Percentiles rank a stretch among this genome's conserved stretches.
Evolutionary conservation across 768 basidiomycete genomes (phyloP).

Genomic region (Candolleomyces eurysporus): DNA sequence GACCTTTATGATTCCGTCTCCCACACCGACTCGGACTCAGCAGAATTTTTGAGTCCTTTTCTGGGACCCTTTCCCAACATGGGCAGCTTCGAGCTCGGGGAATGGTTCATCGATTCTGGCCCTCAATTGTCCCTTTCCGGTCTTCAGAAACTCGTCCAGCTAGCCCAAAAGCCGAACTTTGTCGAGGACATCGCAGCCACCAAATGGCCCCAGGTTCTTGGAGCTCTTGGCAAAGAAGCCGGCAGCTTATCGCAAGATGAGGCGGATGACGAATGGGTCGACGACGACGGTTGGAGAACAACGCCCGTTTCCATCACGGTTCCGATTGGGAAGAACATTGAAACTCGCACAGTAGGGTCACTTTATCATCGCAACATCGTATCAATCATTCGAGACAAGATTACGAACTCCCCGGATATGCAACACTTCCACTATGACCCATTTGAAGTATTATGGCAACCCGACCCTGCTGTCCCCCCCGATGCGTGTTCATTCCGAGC

Average conservation of each 20-base stretch:
- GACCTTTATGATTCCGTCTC: neutral
- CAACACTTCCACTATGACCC: slow-evolving; percentile 2
- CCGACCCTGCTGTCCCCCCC: neutral
- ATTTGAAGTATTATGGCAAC: slow-evolving; percentile 6
- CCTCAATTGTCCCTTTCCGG: neutral
- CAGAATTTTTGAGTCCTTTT: neutral
- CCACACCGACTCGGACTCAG: neutral
- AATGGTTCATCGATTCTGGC: neutral
- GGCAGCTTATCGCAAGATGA: neutral
- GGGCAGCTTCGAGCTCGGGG: neutral
- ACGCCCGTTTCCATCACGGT: neutral
- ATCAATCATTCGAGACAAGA: neutral
- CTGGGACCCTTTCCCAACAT: neutral
- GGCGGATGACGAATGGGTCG: neutral
- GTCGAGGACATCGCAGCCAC: neutral
- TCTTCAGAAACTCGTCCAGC: neutral
- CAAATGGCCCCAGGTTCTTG: neutral
- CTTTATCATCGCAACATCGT: slow-evolving; percentile 4
- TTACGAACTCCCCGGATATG: neutral
- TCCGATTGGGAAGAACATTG: neutral
- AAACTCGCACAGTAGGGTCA: neutral
- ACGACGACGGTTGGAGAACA: slow-evolving; percentile 4
- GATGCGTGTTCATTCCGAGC: neutral
- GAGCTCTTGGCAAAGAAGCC: neutral
- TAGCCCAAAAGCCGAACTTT: neutral